Evolutionary conservation across 805 yeast genomes (phyloP), one percentile per base, ranked within the genome.

Genomic region (Ogataea nakhonphanomensis): DNA sequence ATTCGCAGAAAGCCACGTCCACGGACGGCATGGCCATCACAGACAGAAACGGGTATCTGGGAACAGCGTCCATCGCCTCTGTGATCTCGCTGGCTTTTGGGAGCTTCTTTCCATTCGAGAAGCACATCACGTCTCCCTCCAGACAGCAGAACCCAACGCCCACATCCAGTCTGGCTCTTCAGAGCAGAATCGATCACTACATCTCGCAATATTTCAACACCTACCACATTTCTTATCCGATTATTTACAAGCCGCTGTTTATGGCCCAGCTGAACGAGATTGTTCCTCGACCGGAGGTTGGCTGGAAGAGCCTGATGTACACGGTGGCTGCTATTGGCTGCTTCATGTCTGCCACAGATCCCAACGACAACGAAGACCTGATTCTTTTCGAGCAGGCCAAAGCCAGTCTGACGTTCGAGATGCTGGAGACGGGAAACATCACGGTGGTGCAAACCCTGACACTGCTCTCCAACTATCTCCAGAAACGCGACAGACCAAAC

Each of bases 241-340:
- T 46, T 14, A 31, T 46, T 13, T 38, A 46, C 34, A 42, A 41
- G 25, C 50, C 48, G 12, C 29, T 44, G n/a, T 47, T 47, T 15
- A 33, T 45, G 46, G 51, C 51, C 14, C 51, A 47, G 31, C 45
- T 38, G 21, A 45, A 47, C 33, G 41, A 45, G 33, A 29, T 47
- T 10, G 43, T 47, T 8, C 43, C 44, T 4, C 37, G 45, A 12
- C 49, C 51, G 2, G 32, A 32, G 21, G 27, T 35, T 7, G 49
- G 51, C 6, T 47, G 51, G 51, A 35, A 47, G 28, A 42, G 51
- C 27, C 33, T 47, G 17, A 41, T 47, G 13, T 34, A 42, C 38
- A 45, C 43, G 12, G 48, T 47, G 24, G 51, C 49, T 7, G 49
- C 51, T 7, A 45, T 48, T 30, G 51, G 51, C 13, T 43, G 48